Evolutionary conservation across 768 basidiomycete genomes (phyloP), one percentile per base, ranked within the genome.

Genomic region (Lactarius quietus): DNA sequence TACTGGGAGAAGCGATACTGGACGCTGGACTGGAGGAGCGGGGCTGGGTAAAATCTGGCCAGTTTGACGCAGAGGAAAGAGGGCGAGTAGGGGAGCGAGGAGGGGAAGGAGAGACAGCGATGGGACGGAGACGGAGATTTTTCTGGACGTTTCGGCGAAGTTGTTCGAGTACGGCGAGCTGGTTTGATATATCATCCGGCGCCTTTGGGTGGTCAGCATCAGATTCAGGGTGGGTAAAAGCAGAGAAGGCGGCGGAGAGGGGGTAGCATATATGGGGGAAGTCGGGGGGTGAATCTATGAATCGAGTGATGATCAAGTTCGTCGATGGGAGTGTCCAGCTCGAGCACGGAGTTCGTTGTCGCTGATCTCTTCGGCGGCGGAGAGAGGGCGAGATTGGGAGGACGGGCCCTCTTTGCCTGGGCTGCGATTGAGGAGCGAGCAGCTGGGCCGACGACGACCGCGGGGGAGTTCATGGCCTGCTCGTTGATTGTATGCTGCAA

Each of bases 61-160:
- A 69, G 38, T 71, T 69, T 33, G 70, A 58, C 14, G 69, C 65
- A 9, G 69, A 70, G 9, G 74, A 69, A 33, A 73, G 70, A 1
- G 72, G 72, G 18, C 68, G 72, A 23, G 67, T 70, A 29, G 70
- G 70, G 20, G 70, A 66, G 39, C 69, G 70, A 18, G 66, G 69
- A n/a, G 65, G 70, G 14, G 56, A 67, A n/a, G 61, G 73, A 31
- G 61, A 67, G 28, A 87, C 87, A 57, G 85, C 83, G 63, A 93
- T 88, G 33, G 92, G 92, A 26, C 92, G 83, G 39, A 93, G 80
- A 64, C 85, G 86, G 41, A 93, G 82, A 70, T 93, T 93, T 75
- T 85, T 82, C 76, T 87, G 84, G 3, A 93, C 88, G 70, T 79
- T 89, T 69, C 83, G 81, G 38, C 92, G 83, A 9, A 93, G 81